A percentile compares a stretch with the other conserved stretches of the same genome.
Evolutionary conservation across 345 rosid genomes (phyloP).

Genomic region (Populus simonii): DNA sequence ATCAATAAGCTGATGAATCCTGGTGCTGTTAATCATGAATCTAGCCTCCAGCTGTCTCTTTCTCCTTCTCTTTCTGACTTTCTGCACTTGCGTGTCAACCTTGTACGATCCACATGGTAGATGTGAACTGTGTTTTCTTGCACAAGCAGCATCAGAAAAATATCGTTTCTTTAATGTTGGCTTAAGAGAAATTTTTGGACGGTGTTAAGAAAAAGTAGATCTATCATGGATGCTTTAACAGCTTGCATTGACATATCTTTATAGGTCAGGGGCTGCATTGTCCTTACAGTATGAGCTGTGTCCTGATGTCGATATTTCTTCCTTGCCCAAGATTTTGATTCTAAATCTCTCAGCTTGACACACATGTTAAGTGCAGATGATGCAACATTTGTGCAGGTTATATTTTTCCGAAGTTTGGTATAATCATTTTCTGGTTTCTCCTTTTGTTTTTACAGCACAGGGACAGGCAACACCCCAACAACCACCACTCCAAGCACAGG

Average conservation of each 20-base stretch:
- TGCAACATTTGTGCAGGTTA: neutral
- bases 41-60: neutral
- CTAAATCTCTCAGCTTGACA: slow-evolving; percentile 3
- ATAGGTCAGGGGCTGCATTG: neutral
- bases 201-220: slow-evolving; percentile 7
- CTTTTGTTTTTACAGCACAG: slow-evolving; percentile 3
- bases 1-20: neutral
- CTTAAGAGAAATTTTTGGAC: neutral
- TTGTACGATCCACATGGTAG: neutral
- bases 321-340: neutral
- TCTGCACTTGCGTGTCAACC: neutral
- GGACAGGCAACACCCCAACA: slow-evolving; percentile 14
- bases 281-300: slow-evolving; percentile 25
- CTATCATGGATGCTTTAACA: neutral
- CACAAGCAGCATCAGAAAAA: neutral
- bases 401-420: neutral
- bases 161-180: neutral
- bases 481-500: slow-evolving; percentile 17
- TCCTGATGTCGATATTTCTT: slow-evolving; percentile 32
- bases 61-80: neutral
- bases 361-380: neutral
- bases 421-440: neutral
- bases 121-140: slow-evolving; percentile 16
- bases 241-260: neutral
- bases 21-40: neutral